These are phyloP conservation scores for Phytophthora idaei DNA, from an alignment of 352 stramenopile genomes.

Conservation along the genomic window DNA sequence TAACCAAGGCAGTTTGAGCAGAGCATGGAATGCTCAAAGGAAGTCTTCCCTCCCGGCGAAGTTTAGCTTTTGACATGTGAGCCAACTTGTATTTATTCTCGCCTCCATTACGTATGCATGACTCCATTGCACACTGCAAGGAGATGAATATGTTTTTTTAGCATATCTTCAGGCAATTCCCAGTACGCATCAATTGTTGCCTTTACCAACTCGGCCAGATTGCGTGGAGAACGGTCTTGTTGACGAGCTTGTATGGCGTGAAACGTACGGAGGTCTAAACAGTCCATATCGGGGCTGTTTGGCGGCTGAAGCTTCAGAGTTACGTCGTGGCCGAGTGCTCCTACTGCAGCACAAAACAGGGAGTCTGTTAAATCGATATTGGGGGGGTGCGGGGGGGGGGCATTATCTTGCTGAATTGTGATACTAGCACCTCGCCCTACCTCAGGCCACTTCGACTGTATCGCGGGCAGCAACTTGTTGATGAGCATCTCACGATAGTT, in stretches of 20 bases:
- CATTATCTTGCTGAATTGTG: conserved; percentile 2
- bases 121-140: conserved; percentile 8
- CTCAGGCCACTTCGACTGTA: neutral
- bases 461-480: conserved; percentile 4
- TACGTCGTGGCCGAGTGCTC: neutral
- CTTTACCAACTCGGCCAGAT: neutral
- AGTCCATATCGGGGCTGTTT: conserved; percentile 5
- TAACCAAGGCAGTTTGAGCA: conserved; percentile 1
- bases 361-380: neutral
- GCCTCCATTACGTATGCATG: neutral
- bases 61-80: conserved; percentile 15
- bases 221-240: neutral
- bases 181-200: neutral
- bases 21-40: conserved; percentile 5
- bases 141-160: conserved; percentile 5
- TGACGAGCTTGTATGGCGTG: neutral
- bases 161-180: neutral
- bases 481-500: conserved; percentile 9
- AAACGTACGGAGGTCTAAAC: neutral
- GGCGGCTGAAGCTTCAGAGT: neutral
- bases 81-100: conserved; percentile 1
- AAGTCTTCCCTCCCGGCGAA: conserved; percentile 16
- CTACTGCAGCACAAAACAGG: neutral
- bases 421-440: neutral
- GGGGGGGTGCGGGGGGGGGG: too few relatives aligned